Evolutionary conservation across 306 rosid species (phyloP), one percentile per base, ranked within the genome.

Genomic region (Astragalus membranaceus): DNA sequence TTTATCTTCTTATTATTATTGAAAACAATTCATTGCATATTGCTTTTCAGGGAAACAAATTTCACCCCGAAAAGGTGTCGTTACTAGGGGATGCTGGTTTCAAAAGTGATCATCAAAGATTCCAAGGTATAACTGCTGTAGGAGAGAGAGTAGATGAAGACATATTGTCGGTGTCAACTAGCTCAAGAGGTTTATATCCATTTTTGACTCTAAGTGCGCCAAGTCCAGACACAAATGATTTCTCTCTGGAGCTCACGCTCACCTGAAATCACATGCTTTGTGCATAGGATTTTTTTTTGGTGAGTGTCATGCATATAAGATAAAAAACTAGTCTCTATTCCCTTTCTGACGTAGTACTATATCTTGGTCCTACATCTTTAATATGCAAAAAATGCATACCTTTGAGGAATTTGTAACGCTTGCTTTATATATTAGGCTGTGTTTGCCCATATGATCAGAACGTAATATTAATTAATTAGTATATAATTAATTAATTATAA

Each of bases 201-300:
- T 33, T 16, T 64, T 35, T 73, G 62, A 75, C 70, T 69, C 75
- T 17, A 53, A 62, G 43, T 58, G 17, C 59, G 37, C 51, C 13
- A 4, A 58, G 66, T 72, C 58, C 80, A 48, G 68, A 58, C 46
- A 67, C 29, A 2, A 75, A 82, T 82, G 82, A 82, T 72, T 81
- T 85, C 67, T 85, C 91, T 64, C 88, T 85, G 72, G 84, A 87
- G 65, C 92, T 89, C 49, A 85, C 83, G 53, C 96, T 85, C 37
- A 36, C 72, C 76, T 78, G 46, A 68, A 69, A 57, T 36, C 76
- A n/a, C 76, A n/a, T 62, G 60, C 59, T 48, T 48, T 11, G 2
- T 10, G 8, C 23, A 43, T 20, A 30, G 57, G 9, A 50, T 69
- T n/a, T n/a, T n/a, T n/a, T n/a, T n/a, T n/a, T n/a, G n/a, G n/a